phyloP scores from a whole-genome alignment of 805 yeast genomes.

The Myxozyma mucilagina region DNA sequence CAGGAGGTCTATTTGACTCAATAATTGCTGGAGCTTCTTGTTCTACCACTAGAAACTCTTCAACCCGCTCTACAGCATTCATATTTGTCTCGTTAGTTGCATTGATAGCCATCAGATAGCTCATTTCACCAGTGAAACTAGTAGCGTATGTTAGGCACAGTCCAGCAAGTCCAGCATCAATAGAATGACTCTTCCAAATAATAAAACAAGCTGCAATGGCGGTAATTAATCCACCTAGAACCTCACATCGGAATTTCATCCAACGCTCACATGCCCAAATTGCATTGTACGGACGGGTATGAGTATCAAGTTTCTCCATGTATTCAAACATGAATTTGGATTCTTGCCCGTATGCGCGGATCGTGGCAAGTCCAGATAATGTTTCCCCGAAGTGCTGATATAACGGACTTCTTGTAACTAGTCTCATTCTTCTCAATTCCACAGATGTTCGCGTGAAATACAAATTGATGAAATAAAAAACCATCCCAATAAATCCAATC shows the following conservation, averaged over 20 bases:
- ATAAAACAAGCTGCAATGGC: slow-evolving; percentile 60
- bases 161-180: slow-evolving; percentile 53
- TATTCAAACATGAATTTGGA: slow-evolving; percentile 52
- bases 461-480: slow-evolving; percentile 66
- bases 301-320: slow-evolving; percentile 50
- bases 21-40: slow-evolving; percentile 65
- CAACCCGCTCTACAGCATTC: slow-evolving; percentile 72
- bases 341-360: slow-evolving; percentile 57
- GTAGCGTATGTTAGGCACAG: slow-evolving; percentile 38
- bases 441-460: slow-evolving; percentile 68
- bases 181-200: slow-evolving; percentile 59
- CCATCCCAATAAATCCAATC: slow-evolving; percentile 60
- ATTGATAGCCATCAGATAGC: slow-evolving; percentile 60
- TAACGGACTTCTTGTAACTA: slow-evolving; percentile 69
- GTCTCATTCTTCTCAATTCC: slow-evolving; percentile 70
- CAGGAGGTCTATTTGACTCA: slow-evolving; percentile 46
- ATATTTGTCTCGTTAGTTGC: slow-evolving; percentile 74
- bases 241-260: slow-evolving; percentile 63
- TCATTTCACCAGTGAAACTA: slow-evolving; percentile 53
- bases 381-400: slow-evolving; percentile 74
- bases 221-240: slow-evolving; percentile 53
- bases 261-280: slow-evolving; percentile 70
- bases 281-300: slow-evolving; percentile 68
- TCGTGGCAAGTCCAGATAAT: slow-evolving; percentile 64
- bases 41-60: slow-evolving; percentile 63